Evolutionary conservation across 352 stramenopile species (phyloP), one percentile per base, ranked within the genome.

Genomic region (Globisporangium parvum): DNA sequence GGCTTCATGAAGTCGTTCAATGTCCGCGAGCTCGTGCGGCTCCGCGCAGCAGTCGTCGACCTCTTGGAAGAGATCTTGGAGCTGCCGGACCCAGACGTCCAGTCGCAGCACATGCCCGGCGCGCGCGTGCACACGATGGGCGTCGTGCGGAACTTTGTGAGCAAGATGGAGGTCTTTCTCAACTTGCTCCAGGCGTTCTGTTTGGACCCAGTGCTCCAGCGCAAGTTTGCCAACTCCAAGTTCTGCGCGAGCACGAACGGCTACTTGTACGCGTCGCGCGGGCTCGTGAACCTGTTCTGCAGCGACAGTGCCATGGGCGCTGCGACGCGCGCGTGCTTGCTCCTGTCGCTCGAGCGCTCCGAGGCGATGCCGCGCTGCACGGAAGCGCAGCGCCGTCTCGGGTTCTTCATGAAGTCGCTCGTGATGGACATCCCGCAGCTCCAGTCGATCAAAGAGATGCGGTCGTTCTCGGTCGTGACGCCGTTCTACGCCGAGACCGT

Each of bases 61-160:
- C 65, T 94, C 12, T 50, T 94, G 5, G 85, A 93, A 57, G 78
- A 85, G 31, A 86, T 94, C 48, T 35, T 94, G 35, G 85, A 94
- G 53, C 55, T 94, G 35, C 82, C 85, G 14, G 85, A 94, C 54
- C 85, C 85, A 2, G 81, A 92, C 11, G 68, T 73, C 14, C 71
- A 71, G 57, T 91, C 79, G 4, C 79, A 85, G 60, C 79, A 91
- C 51, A 75, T 91, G 35, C 73, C 70, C 8, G 73, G 76, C 15
- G 70, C 74, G 0, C 71, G 67, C 40, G 77, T 92, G 15, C 84
- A 93, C 60, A 84, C 82, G 21, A 82, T 93, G 57, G 84, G 84
- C 52, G 77, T 92, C 39, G 88, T 90, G 28, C 84, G 84, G 52
- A 93, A 92, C 74, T 93, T 93, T 75, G 84, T 93, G n/a, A 73